Conservation (phyloP, 208 protist species). For the Balamuthia mandrillaris region DNA sequence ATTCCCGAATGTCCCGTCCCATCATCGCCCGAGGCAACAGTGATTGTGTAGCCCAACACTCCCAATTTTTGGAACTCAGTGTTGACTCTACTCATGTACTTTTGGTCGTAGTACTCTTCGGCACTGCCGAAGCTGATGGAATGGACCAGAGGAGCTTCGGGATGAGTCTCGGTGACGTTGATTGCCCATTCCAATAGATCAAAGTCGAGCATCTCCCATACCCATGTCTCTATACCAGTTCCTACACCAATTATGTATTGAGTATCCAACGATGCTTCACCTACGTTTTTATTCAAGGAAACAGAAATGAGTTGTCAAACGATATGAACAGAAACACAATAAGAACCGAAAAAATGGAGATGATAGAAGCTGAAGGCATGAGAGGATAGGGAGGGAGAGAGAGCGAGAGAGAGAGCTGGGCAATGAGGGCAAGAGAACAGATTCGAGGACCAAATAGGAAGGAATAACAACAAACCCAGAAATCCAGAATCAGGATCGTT, state of each 20-base stretch:
- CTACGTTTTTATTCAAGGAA: neutral
- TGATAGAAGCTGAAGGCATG: too few relatives aligned
- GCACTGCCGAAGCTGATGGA: conserved; percentile 24
- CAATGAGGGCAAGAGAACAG: too few relatives aligned
- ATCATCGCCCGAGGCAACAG: conserved; percentile 1
- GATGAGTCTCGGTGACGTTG: neutral
- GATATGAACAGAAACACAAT: conserved; percentile 12
- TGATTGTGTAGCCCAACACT: neutral
- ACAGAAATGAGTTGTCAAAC: neutral
- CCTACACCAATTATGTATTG: conserved; percentile 41
- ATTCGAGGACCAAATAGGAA: too few relatives aligned
- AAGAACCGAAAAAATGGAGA: too few relatives aligned
- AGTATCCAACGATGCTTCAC: conserved; percentile 20
- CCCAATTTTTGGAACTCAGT: conserved; percentile 37
- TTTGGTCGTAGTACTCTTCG: neutral
- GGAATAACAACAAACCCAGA: too few relatives aligned
- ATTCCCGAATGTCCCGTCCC: conserved; percentile 2
- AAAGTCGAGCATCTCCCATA: neutral
- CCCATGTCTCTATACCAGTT: neutral
- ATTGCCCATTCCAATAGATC: neutral
- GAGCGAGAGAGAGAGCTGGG: too few relatives aligned
- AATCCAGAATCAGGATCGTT: neutral
- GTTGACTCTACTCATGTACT: neutral
- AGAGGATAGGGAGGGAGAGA: too few relatives aligned
- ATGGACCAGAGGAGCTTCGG: neutral